phyloP scores from a whole-genome alignment of 805 yeast species.

The Hanseniaspora meyeri region DNA sequence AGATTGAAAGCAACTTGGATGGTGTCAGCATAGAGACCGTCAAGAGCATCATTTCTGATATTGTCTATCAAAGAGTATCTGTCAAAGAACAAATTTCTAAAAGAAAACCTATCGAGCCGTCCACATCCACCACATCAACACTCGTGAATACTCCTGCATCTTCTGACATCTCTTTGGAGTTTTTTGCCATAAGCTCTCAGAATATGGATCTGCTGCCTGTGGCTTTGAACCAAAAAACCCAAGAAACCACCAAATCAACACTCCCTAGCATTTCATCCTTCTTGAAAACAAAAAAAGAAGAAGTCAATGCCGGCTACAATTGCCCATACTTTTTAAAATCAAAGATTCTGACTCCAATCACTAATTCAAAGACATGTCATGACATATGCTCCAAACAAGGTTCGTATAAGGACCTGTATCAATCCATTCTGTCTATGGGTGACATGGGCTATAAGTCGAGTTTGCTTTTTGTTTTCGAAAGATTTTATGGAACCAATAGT shows the following conservation, averaged over 20 bases:
- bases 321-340: slow-evolving; percentile 23
- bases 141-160: background rate
- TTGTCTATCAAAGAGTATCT: slow-evolving; percentile 20
- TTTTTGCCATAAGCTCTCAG: slow-evolving; percentile 24
- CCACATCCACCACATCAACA: background rate
- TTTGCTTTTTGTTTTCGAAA: slow-evolving; percentile 50
- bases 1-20: background rate
- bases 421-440: slow-evolving; percentile 48
- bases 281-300: background rate
- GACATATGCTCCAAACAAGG: slow-evolving; percentile 29
- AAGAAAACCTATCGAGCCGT: background rate
- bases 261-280: background rate
- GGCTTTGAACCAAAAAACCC: slow-evolving; percentile 15
- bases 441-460: slow-evolving; percentile 42
- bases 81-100: slow-evolving; percentile 18
- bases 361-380: slow-evolving; percentile 51
- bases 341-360: slow-evolving; percentile 37
- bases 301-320: background rate
- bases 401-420: slow-evolving; percentile 21
- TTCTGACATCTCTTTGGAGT: slow-evolving; percentile 20
- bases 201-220: slow-evolving; percentile 20
- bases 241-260: background rate
- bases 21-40: slow-evolving; percentile 18
- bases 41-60: slow-evolving; percentile 20
- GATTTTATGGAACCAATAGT: slow-evolving; percentile 44